Base-by-base conservation (phyloP, 2,329 filamentous ascomycete species). In the Aspergillus tubingensis region DNA sequence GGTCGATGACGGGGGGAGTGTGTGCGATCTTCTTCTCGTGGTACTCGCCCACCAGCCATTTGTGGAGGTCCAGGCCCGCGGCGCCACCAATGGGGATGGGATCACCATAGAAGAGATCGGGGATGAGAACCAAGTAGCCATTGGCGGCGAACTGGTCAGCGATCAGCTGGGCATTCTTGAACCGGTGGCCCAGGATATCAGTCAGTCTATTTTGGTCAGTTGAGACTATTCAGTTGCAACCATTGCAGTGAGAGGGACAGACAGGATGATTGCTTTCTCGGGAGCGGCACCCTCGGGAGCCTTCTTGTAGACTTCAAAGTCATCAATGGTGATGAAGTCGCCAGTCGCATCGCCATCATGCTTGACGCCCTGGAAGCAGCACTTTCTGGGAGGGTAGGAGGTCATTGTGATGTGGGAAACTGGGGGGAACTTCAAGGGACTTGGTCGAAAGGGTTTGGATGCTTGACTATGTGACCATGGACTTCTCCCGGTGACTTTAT, bases 121-220 rank as follows among this genome's bases (percentile, higher is more conserved):
- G 83, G 64, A 91, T 82, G 19, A 89, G 76, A 54, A 83, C 83
- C 57, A 86, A 79, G 76, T 90, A 90, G 64, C 87, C 88, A 70
- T 89, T 88, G 61, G 84, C 85, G 48, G 89, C 89, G 72, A 84
- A 88, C 68, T 89, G 85, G 79, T 91, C 89, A 55, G 88, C 89
- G 65, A 91, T 84, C 65, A 88, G 76, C 73, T 86, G 75, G 67
- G 78, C 79, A 73, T 87, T 85, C 71, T 77, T 77, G 68, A 82
- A 82, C 30, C 49, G 48, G 23, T 58, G 56, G 8, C 56, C 56
- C 36, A 58, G 19, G 10, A 52, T 41, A 44, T 58, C 56, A 8
- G 56, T 58, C 32, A 58, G 27, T 2, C 56, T 58, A 30, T 27
- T 0, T 58, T 13, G 23, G 56, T 58, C 32, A 58, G 27, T 10